Conservation (phyloP, 192 early-diverging fungal species). For the Phycomyces nitens region DNA sequence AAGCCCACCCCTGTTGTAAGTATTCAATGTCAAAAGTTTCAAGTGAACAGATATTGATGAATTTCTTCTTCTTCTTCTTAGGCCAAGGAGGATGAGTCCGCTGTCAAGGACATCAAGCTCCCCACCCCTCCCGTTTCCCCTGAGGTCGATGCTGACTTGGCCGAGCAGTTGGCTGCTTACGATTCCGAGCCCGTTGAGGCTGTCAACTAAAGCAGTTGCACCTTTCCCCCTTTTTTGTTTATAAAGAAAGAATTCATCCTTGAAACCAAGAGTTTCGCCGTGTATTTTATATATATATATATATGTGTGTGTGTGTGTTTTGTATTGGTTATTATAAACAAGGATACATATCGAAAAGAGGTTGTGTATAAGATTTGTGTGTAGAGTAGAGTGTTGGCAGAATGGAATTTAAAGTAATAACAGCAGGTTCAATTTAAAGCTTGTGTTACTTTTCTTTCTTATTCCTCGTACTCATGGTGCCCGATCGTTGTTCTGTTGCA, state of each 20-base stretch:
- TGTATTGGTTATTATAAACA: no score
- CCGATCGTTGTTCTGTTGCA: not conserved
- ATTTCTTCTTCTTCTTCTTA: not conserved
- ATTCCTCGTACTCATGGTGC: not conserved
- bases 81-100: constrained; percentile 16
- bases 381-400: no score
- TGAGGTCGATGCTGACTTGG: constrained; percentile 28
- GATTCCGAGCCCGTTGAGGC: constrained; percentile 29
- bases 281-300: no score
- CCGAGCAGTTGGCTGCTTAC: constrained; percentile 30
- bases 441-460: not conserved
- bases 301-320: no score
- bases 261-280: no score
- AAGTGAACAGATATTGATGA: not conserved
- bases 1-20: constrained; percentile 48
- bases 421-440: not conserved
- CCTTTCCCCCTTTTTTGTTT: no score
- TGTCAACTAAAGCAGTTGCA: constrained; percentile 12
- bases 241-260: no score
- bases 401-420: no score
- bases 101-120: constrained; percentile 31
- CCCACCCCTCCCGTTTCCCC: constrained; percentile 28
- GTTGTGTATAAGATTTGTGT: no score
- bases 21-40: not conserved
- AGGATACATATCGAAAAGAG: no score